These are phyloP conservation scores for Lolium rigidum DNA, from an alignment of 176 grass and related monocot genomes.

Conservation along the genomic window DNA sequence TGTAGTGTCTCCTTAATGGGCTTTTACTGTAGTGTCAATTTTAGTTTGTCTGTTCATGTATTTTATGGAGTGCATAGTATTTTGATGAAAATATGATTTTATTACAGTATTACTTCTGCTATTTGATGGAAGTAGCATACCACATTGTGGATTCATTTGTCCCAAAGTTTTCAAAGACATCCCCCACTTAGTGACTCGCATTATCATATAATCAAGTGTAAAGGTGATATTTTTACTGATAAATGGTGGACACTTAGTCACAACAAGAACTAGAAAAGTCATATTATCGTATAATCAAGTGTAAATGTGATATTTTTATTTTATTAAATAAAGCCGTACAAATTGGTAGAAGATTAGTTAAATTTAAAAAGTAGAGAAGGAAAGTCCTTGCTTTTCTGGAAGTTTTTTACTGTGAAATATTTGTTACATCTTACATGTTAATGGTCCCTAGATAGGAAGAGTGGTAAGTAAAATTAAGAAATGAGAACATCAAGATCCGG, in stretches of 20 bases:
- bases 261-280: neutral
- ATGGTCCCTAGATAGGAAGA: neutral
- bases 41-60: neutral
- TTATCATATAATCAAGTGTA: neutral
- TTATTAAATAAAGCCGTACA: neutral
- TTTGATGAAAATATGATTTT: neutral
- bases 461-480: neutral
- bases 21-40: neutral
- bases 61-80: neutral
- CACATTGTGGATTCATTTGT: neutral
- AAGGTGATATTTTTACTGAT: slow-evolving; percentile 8
- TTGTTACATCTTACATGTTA: neutral
- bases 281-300: neutral
- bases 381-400: neutral
- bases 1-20: neutral
- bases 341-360: neutral
- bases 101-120: neutral
- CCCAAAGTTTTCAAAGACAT: neutral
- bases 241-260: neutral
- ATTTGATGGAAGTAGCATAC: neutral
- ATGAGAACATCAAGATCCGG: neutral
- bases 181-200: neutral
- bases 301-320: neutral
- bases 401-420: neutral
- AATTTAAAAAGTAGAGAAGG: neutral